Base-by-base conservation (phyloP, 768 basidiomycete species). In the Dictyophora rubrovolvata region DNA sequence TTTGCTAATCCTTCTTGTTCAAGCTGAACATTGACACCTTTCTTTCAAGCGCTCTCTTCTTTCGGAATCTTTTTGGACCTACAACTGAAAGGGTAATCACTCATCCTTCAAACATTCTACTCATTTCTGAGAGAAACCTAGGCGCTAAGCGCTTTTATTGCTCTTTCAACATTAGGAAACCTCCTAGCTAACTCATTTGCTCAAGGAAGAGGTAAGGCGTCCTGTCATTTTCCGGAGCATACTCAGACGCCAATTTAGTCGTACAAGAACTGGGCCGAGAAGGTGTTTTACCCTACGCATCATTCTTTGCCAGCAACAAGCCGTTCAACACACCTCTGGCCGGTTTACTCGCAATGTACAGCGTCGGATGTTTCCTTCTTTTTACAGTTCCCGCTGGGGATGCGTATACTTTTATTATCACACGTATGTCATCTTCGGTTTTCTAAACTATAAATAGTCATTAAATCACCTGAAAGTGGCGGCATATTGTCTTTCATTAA, bases 31-130 rank as follows among this genome's bases (percentile, higher is more conserved):
- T 11, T 53, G 4, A 1, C 62, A 59, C 28, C 2, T 16, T 33
- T 10, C 34, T n/a, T n/a, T n/a, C 18, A 60, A 85, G 83, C 1
- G 85, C 86, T 0, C 67, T 88, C 34, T 89, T 87, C 70, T 89
- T 90, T 65, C 75, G 86, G 50, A 86, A 86, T 69, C 67, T 90
- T 6, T 89, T 80, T 67, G 87, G 87, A 0, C 72, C 77, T 0
- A 69, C 74, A 0, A 81, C 81, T 0, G 86, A 85, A 64, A 76
- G 74, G 66, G 85, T 85, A 34, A 51, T 4, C 54, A 55, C 33
- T 5, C 2, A 2, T 16, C 4, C 10, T 36, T 55, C 2, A 36
- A 28, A 35, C 2, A 37, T 55, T 36, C 11, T 16, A 12, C 47
- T 36, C 20, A 16, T 10, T 5, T 55, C 33, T 17, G 35, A 21